Evolutionary conservation across 1,284 basidiomycete genomes (phyloP), one percentile per base, ranked within the genome.

Genomic region (Sanguinoderma infundibulare): DNA sequence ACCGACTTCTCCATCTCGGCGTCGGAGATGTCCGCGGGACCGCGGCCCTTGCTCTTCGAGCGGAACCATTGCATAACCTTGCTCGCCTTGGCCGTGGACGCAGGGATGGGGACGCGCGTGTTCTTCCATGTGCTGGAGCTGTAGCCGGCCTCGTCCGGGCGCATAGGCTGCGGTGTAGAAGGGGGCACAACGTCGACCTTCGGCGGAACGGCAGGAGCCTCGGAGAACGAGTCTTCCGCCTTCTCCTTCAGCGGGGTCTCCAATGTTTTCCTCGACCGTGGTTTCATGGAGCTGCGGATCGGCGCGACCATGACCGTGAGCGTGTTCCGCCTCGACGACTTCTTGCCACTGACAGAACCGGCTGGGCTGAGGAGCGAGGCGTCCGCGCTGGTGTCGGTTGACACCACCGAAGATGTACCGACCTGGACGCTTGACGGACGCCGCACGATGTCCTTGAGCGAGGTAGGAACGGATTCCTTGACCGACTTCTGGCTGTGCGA

Each of bases 41-140:
- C 66, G 40, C 67, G 71, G 35, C 81, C 84, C 68, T 86, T 90
- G 73, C 86, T 89, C 76, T 83, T 85, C 61, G 83, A 82, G 73
- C 90, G 80, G 81, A 92, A 92, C 90, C 90, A 92, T 57, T 89
- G 84, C 90, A 92, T 92, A 26, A 92, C 90, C 68, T 85, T 90
- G 67, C 82, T 83, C 5, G 90, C 90, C 74, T 92, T 92, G 72
- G 79, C 88, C 9, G 88, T 87, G 61, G 86, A 89, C 1, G 89
- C 90, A 3, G 83, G 82, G 74, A 89, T 82, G 5, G 40, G 77
- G 74, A 58, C 55, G n/a, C 66, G 64, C 39, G 65, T 60, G 54
- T 65, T 59, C 55, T 63, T 67, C 64, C 62, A 64, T 1, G 67
- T 53, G 55, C 28, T 58, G 15, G 61, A 17, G 17, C 52, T 50